Conservation (phyloP, 768 basidiomycete genomes). For the Lactarius deliciosus region DNA sequence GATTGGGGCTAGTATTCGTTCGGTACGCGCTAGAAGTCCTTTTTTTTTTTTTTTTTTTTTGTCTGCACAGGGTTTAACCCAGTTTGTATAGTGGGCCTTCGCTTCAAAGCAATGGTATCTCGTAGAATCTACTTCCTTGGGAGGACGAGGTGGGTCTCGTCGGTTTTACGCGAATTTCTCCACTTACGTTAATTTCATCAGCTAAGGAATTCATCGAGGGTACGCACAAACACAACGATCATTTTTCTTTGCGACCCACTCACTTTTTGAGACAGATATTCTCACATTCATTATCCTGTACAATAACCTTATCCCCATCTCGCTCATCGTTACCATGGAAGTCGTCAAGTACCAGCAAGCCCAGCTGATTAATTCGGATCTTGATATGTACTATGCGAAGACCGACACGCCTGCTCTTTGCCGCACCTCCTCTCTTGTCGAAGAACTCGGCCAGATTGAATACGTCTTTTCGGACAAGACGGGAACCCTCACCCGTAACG, state of each 20-base stretch:
- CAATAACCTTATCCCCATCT: constrained; percentile 99
- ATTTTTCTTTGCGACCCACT: neutral
- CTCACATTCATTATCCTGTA: constrained; percentile 98
- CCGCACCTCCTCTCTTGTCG: constrained; percentile 96
- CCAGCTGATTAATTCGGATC: constrained; percentile 92
- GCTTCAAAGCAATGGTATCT: constrained; percentile 91
- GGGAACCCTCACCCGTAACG: constrained; percentile 93
- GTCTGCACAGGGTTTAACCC: neutral
- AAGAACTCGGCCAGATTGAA: constrained; percentile 97
- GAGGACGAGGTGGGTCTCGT: constrained; percentile 54
- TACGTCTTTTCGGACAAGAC: constrained; percentile 96
- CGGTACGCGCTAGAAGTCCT: constrained; percentile 42
- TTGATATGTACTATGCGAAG: constrained; percentile 96
- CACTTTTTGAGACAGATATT: constrained; percentile 59
- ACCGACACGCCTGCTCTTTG: constrained; percentile 98
- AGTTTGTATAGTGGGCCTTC: constrained; percentile 69
- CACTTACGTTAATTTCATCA: constrained; percentile 32
- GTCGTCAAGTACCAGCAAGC: constrained; percentile 99
- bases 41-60: constrained; percentile 4
- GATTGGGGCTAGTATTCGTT: constrained; percentile 86
- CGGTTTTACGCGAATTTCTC: constrained; percentile 12
- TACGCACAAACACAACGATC: constrained; percentile 34
- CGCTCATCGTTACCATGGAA: constrained; percentile 99
- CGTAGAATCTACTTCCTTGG: constrained; percentile 55
- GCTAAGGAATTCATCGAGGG: constrained; percentile 84